Evolutionary conservation across 2,329 filamentous ascomycete genomes (phyloP).

Genomic region (Apiospora koreana): DNA sequence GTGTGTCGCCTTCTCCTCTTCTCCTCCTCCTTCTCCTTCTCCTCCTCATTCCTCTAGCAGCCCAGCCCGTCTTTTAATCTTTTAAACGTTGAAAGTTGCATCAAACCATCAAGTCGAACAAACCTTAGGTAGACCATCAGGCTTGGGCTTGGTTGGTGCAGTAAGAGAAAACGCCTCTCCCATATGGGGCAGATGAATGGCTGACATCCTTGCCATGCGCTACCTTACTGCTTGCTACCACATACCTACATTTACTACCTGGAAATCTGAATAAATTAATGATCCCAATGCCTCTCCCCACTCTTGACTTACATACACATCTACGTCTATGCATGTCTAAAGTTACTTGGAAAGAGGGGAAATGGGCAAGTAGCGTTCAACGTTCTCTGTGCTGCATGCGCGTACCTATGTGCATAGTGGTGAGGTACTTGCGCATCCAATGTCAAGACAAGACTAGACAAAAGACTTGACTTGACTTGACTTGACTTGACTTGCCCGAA

Average conservation of each 20-base stretch:
- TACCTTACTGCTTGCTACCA: too few relatives aligned
- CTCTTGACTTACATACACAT: background rate
- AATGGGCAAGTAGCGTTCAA: background rate
- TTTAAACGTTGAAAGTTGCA: background rate
- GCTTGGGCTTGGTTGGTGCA: background rate
- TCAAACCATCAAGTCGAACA: background rate
- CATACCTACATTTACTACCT: too few relatives aligned
- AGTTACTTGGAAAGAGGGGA: slow-evolving; percentile 5
- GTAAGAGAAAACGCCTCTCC: background rate
- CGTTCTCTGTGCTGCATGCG: background rate
- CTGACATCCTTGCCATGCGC: background rate
- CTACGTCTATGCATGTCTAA: background rate
- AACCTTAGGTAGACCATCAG: background rate
- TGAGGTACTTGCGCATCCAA: background rate
- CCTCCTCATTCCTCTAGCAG: background rate
- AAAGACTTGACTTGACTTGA: too few relatives aligned
- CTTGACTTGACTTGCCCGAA: too few relatives aligned
- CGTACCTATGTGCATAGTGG: background rate
- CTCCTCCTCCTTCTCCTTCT: background rate
- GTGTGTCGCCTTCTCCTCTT: background rate
- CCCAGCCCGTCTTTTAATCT: too few relatives aligned
- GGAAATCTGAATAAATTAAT: background rate
- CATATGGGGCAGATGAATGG: slow-evolving; percentile 1
- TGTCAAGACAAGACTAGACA: too few relatives aligned
- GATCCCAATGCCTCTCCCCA: background rate